These are phyloP conservation scores for Mrakia frigida DNA, from an alignment of 768 basidiomycete genomes.

Conservation along the genomic window DNA sequence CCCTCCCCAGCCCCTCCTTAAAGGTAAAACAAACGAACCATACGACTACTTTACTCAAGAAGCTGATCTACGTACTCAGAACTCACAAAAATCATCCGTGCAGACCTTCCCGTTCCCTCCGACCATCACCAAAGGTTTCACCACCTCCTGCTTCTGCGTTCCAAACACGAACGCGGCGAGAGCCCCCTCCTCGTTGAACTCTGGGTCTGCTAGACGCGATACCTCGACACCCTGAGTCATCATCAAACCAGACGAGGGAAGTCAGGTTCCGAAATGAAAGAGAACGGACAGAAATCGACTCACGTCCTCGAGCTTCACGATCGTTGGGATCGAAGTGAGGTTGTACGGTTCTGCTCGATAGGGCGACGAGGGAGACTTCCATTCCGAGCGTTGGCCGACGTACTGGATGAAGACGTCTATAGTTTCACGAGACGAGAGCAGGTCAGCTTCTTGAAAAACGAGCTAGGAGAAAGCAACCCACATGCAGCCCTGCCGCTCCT, in stretches of 20 bases:
- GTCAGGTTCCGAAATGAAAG: not conserved
- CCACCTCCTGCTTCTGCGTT: not conserved
- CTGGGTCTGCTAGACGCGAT: conserved; percentile 11
- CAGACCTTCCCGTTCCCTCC: conserved; percentile 8
- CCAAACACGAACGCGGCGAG: conserved; percentile 3
- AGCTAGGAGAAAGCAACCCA: not conserved
- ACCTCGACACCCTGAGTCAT: conserved; percentile 5
- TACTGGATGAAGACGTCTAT: conserved; percentile 1
- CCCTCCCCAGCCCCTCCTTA: no score
- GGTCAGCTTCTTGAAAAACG: not conserved
- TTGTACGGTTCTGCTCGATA: conserved; percentile 1
- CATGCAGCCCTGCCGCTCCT: not conserved
- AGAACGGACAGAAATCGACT: not conserved
- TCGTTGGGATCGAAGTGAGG: conserved; percentile 1
- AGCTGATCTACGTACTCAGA: not conserved
- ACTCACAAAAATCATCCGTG: conserved; percentile 2
- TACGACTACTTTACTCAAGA: not conserved
- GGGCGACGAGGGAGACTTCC: not conserved
- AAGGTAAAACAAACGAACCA: no score
- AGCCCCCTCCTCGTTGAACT: not conserved
- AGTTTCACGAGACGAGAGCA: not conserved
- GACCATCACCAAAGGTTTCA: conserved; percentile 6
- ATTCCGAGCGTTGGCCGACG: conserved; percentile 2
- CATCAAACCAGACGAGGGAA: not conserved
- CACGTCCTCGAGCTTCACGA: conserved; percentile 7